Percentiles rank a stretch among this genome's conserved stretches.
Evolutionary conservation across 176 grass and related monocot genomes (phyloP).

Genomic region (Pharus latifolius): DNA sequence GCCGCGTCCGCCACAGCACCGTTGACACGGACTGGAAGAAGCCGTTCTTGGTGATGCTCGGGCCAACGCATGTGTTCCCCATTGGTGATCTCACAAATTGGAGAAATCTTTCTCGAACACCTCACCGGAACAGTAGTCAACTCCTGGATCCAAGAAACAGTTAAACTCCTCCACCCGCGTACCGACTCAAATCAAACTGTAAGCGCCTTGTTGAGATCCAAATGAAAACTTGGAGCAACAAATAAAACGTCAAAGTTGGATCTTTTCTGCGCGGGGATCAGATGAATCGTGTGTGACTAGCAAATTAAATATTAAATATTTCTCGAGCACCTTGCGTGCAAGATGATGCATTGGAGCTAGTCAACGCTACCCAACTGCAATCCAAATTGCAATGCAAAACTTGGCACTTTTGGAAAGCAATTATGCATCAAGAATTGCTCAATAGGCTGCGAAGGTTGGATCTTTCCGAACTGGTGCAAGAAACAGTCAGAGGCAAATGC

Average conservation of each 20-base stretch:
- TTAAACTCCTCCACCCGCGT: neutral
- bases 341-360: neutral
- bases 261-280: neutral
- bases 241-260: neutral
- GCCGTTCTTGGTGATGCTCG: constrained; percentile 53
- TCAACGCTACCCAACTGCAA: constrained; percentile 13
- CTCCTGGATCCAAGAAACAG: constrained; percentile 1
- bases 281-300: neutral
- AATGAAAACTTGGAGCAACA: too few relatives aligned
- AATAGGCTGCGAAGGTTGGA: constrained; percentile 8
- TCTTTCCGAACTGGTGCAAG: neutral
- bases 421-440: constrained; percentile 6
- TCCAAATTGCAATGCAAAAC: neutral
- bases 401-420: neutral
- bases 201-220: too few relatives aligned
- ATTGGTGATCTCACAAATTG: neutral
- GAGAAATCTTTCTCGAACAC: neutral
- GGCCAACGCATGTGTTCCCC: constrained; percentile 88
- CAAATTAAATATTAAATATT: neutral
- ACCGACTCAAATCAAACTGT: neutral
- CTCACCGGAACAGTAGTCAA: neutral
- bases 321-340: neutral
- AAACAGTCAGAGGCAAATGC: constrained; percentile 14
- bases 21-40: constrained; percentile 85
- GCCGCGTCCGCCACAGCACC: constrained; percentile 46